A percentile compares a stretch with the other conserved stretches of the same genome.
These are phyloP conservation scores for Euphorbia schlechtendalii DNA, from an alignment of 441 rosid species.

Conservation along the genomic window DNA sequence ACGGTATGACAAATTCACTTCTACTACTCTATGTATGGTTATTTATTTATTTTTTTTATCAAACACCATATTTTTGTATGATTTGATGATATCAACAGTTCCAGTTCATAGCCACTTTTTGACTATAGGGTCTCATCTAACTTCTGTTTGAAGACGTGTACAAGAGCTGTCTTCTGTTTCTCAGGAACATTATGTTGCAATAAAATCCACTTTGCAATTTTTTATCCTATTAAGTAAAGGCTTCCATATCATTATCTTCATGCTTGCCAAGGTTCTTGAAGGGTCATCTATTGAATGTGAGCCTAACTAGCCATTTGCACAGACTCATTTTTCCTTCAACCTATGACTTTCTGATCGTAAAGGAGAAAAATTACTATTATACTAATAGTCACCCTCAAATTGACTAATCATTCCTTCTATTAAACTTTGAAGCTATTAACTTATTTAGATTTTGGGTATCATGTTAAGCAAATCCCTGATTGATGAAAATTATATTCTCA, in stretches of 20 bases:
- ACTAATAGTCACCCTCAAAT: background rate
- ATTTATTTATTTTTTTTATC: background rate
- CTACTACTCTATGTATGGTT: background rate
- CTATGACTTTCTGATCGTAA: background rate
- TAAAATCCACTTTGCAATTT: background rate
- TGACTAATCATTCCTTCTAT: background rate
- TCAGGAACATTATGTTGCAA: slow-evolving; percentile 5
- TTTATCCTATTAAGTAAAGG: background rate
- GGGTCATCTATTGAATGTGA: background rate
- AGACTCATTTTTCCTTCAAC: background rate
- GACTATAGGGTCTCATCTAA: background rate
- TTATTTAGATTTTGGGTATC: background rate
- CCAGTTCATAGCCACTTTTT: background rate
- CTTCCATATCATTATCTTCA: background rate
- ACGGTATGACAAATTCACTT: slow-evolving; percentile 42
- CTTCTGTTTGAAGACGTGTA: slow-evolving; percentile 1
- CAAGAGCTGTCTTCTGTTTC: slow-evolving; percentile 1
- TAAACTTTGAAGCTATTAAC: background rate
- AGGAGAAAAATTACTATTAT: background rate
- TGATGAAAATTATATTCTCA: too few species aligned
- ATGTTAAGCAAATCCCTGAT: background rate
- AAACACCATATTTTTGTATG: background rate
- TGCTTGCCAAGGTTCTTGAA: background rate
- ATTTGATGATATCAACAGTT: background rate
- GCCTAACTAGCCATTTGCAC: background rate